These are phyloP conservation scores for Desmodesmus armatus DNA, from an alignment of 139 green algal genomes.

Conservation along the genomic window DNA sequence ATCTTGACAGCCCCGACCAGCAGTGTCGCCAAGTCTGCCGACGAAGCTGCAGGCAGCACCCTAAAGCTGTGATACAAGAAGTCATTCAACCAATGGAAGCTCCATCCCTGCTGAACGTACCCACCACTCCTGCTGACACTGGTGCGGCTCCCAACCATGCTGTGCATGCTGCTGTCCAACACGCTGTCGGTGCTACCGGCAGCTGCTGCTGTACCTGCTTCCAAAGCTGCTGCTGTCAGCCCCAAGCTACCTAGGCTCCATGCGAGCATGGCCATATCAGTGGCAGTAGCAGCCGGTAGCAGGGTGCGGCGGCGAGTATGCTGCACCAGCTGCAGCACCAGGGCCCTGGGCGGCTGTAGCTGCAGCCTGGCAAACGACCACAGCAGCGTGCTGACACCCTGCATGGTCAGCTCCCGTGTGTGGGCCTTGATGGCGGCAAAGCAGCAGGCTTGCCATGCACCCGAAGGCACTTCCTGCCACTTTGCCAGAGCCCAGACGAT, in stretches of 20 bases:
- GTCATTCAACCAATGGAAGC: neutral
- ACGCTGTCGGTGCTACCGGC: neutral
- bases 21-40: slow-evolving; percentile 10
- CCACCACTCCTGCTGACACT: neutral
- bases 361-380: slow-evolving; percentile 27
- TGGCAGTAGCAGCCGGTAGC: neutral
- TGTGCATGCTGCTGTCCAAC: neutral
- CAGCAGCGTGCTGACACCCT: slow-evolving; percentile 25
- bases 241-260: slow-evolving; percentile 20
- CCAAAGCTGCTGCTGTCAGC: neutral
- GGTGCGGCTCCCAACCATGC: neutral
- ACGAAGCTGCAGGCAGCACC: neutral
- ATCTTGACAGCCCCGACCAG: neutral
- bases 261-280: slow-evolving; percentile 9
- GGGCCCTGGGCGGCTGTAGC: neutral
- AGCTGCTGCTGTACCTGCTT: neutral
- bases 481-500: neutral
- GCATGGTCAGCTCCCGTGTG: neutral
- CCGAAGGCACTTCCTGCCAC: neutral
- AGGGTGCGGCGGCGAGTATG: neutral
- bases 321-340: neutral
- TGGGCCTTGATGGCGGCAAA: neutral
- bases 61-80: slow-evolving; percentile 14
- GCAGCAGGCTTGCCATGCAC: neutral
- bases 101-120: neutral